Percentiles rank a stretch among this genome's conserved stretches.
These are phyloP conservation scores for Saturnispora besseyi DNA, from an alignment of 805 yeast species.

Conservation along the genomic window DNA sequence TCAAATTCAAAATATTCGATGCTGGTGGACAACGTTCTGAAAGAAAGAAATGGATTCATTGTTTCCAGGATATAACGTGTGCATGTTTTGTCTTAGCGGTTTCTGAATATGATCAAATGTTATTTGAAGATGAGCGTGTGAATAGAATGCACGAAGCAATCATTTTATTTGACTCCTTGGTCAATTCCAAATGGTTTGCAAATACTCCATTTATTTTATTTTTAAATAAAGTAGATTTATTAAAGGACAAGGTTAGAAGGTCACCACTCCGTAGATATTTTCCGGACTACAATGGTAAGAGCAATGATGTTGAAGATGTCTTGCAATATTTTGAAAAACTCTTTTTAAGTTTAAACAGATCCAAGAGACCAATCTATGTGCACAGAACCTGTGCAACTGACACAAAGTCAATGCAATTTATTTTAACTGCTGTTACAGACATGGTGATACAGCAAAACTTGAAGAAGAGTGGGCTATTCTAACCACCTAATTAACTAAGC, in stretches of 20 bases:
- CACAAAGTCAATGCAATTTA: constrained; percentile 79
- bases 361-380: constrained; percentile 70
- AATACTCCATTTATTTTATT: constrained; percentile 85
- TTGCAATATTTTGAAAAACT: constrained; percentile 59
- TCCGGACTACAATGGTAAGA: constrained; percentile 67
- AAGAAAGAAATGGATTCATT: constrained; percentile 89
- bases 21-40: constrained; percentile 96
- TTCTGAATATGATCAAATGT: constrained; percentile 84
- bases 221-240: constrained; percentile 78
- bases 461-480: constrained; percentile 67
- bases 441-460: constrained; percentile 77
- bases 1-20: constrained; percentile 71
- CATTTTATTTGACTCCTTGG: constrained; percentile 69
- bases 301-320: constrained; percentile 58
- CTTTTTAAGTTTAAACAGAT: constrained; percentile 54
- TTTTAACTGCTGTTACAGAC: constrained; percentile 87
- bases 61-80: constrained; percentile 84
- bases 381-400: constrained; percentile 97
- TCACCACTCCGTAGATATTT: constrained; percentile 65
- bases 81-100: constrained; percentile 83
- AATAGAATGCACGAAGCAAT: constrained; percentile 90
- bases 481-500: background rate
- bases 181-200: constrained; percentile 78
- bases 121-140: constrained; percentile 82
- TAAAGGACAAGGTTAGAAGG: constrained; percentile 56